Percentiles rank a stretch among this genome's conserved stretches.
Conservation (phyloP, 1,284 basidiomycete genomes). For the Rhodotorula sp. region DNA sequence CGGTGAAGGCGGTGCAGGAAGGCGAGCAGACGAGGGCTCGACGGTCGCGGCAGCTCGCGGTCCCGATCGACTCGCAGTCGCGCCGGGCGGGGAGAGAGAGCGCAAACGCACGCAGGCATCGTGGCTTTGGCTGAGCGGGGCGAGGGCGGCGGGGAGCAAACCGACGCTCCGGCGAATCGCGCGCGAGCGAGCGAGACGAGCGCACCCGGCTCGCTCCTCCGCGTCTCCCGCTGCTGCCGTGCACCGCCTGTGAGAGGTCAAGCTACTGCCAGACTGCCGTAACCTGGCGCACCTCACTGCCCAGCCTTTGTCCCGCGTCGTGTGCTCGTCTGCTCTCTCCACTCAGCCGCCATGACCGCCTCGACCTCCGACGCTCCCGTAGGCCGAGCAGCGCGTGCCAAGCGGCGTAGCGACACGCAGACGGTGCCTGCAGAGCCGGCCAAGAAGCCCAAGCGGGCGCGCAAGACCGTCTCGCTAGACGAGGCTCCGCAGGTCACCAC, state of each 20-base stretch:
- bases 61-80: neutral
- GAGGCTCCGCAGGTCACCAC: constrained; percentile 28
- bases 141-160: too few species aligned
- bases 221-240: too few species aligned
- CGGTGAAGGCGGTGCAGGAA: neutral
- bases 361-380: neutral
- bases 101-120: neutral
- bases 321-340: neutral
- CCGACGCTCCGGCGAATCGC: too few species aligned
- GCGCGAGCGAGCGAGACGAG: too few species aligned
- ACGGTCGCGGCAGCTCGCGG: too few species aligned
- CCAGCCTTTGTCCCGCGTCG: neutral
- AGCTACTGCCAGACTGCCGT: too few species aligned
- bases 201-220: too few species aligned
- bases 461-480: constrained; percentile 10
- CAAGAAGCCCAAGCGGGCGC: constrained; percentile 14
- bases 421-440: neutral
- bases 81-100: neutral
- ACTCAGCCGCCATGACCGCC: neutral
- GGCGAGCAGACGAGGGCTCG: neutral
- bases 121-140: neutral
- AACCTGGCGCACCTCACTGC: neutral
- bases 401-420: neutral
- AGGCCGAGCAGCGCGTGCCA: too few species aligned
- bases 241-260: too few species aligned